phyloP scores from a whole-genome alignment of 768 basidiomycete genomes.

The Vararia minispora region DNA sequence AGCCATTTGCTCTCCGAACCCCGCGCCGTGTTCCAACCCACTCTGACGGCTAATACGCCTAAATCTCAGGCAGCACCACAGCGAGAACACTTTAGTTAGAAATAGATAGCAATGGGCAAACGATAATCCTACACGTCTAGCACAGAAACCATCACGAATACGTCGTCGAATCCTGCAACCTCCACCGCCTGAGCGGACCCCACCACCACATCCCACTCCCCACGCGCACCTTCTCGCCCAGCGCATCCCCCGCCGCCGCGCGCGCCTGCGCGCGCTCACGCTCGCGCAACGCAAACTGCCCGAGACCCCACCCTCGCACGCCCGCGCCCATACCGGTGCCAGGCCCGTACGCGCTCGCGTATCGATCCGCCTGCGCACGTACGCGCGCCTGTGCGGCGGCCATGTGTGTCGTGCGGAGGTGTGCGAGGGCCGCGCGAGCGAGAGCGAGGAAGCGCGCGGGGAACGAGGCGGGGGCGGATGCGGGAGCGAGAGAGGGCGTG shows the following conservation, averaged over 20 bases:
- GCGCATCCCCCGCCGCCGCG: conserved; percentile 12
- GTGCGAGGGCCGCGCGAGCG: conserved; percentile 44
- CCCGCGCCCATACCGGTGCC: conserved; percentile 17
- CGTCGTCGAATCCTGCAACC: conserved; percentile 64
- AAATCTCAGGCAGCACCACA: too few relatives aligned
- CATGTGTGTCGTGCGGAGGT: conserved; percentile 59
- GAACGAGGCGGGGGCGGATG: conserved; percentile 3
- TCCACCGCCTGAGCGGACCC: conserved; percentile 66
- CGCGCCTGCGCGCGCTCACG: conserved; percentile 24
- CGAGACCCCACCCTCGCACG: conserved; percentile 58
- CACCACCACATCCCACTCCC: conserved; percentile 53
- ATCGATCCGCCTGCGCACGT: conserved; percentile 48
- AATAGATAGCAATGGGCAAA: too few relatives aligned
- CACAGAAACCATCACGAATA: conserved; percentile 32
- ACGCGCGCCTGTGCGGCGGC: conserved; percentile 61
- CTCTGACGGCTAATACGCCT: too few relatives aligned
- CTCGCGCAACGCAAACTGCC: conserved; percentile 49
- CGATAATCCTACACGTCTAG: not conserved
- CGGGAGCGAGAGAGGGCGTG: not conserved
- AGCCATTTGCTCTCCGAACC: too few relatives aligned
- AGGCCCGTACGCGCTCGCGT: conserved; percentile 18
- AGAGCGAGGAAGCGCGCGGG: conserved; percentile 18
- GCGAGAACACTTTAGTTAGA: too few relatives aligned
- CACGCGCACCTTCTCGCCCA: conserved; percentile 10
- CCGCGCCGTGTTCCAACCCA: too few relatives aligned